Base-by-base conservation (phyloP, 768 basidiomycete species). In the Dendrothele bispora region DNA sequence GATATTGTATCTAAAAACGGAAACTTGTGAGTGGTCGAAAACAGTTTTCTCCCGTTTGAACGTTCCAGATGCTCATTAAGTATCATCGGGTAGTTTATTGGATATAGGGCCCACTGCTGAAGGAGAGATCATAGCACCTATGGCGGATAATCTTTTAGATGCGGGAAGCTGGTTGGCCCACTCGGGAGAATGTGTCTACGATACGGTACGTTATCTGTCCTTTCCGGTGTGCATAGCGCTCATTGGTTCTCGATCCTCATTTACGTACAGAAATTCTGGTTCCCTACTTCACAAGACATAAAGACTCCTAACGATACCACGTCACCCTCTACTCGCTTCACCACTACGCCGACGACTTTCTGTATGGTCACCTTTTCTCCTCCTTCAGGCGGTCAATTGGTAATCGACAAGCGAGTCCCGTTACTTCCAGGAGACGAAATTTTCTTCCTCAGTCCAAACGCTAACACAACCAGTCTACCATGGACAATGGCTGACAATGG, bases 1-100 rank as follows among this genome's bases (percentile, higher is more conserved):
- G 80, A 83, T 50, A 74, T 83, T 50, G 80, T 75, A 17, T 78
- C 79, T 24, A 83, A 83, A 66, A 79, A 80, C 49, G 82, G 83
- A 11, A 82, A 84, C 56, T 83, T 73, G 79, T 79, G 52, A 55
- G 75, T 55, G 6, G 2, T 2, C 21, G 36, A 24, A n/a, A 5
- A 21, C 34, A 14, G 21, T 39, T 30, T 6, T 4, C 11, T 44
- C 36, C 15, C 21, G 14, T 17, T 15, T 28, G 10, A 14, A 27
- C 7, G 20, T 43, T 39, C 17, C 48, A 38, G 11, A 15, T 27
- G 15, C 30, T 43, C 41, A 20, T 57, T 38, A 39, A 27, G 14
- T 8, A n/a, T n/a, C n/a, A n/a, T n/a, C n/a, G n/a, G n/a, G n/a
- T 43, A 79, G 78, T 51, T 61, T 82, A 18, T 57, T 82, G 2